Conservation (phyloP, 139 green algal species). For the Edaphochlamys debaryana region DNA sequence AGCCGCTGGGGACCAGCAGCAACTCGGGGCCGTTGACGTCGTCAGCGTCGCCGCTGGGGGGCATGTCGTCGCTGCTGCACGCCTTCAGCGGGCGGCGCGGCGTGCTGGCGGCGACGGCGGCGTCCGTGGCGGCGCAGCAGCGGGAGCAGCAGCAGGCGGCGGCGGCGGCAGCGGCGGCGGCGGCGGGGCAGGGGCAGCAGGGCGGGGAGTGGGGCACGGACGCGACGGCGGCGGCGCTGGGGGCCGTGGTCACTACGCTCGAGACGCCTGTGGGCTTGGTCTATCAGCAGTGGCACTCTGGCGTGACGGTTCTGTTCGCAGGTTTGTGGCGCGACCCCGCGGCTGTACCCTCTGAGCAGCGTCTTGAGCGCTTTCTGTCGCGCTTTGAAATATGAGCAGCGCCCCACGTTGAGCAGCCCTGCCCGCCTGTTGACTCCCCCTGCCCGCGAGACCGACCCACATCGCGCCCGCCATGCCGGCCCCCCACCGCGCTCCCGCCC, state of each 20-base stretch:
- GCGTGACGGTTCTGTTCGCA: constrained; percentile 38
- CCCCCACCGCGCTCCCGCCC: too few relatives aligned
- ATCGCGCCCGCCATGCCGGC: too few relatives aligned
- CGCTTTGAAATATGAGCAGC: too few relatives aligned
- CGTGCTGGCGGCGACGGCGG: not conserved
- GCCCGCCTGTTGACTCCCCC: too few relatives aligned
- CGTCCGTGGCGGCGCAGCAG: not conserved
- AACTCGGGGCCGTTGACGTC: too few relatives aligned
- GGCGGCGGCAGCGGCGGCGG: too few relatives aligned
- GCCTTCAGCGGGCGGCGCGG: not conserved
- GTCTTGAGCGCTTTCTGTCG: too few relatives aligned
- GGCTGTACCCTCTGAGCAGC: too few relatives aligned
- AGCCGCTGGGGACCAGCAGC: too few relatives aligned
- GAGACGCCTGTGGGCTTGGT: constrained; percentile 26
- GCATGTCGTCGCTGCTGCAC: not conserved
- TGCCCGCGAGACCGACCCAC: too few relatives aligned
- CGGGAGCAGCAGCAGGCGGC: constrained; percentile 10
- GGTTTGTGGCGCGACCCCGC: too few relatives aligned
- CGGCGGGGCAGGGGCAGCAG: not conserved
- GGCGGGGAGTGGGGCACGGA: not conserved
- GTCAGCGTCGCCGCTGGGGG: not conserved
- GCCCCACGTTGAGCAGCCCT: too few relatives aligned
- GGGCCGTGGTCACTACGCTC: not conserved
- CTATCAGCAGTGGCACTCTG: constrained; percentile 56
- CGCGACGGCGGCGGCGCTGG: not conserved